Evolutionary conservation across 345 rosid species (phyloP), one percentile per base, ranked within the genome.

Genomic region (Syzygium oleosum): DNA sequence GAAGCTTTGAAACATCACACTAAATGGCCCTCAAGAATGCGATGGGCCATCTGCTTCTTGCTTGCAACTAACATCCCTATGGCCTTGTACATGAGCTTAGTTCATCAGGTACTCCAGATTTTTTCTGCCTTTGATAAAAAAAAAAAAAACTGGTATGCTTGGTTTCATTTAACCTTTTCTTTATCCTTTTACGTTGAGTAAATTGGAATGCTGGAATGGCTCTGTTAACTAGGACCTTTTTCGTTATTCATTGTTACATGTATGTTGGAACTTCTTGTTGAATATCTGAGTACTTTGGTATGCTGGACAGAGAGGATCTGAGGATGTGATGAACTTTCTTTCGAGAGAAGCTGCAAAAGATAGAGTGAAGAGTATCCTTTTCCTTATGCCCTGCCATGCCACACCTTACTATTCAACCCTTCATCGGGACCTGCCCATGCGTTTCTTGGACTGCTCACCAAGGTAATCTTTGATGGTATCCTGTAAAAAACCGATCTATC

Each of bases 371-470:
- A 94, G 98, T 89, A 79, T 98, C 79, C 84, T 95, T 84, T 96
- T 98, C 92, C 90, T 98, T 52, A 95, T 94, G 99, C 98, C 99
- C 43, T 98, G 99, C 91, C 98, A 96, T 89, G 93, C 99, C 84
- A 96, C 99, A 41, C 99, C 99, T 23, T 97, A 94, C 91, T 97
- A 95, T 89, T 95, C 99, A 41, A 89, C 95, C 85, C 93, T 96
- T 87, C 98, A 96, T 88, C 77, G 15, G 77, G 91, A 94, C 87
- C 89, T 96, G 84, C 94, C 98, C 9, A 96, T 96, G 99, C 93
- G 90, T 23, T 93, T 94, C 89, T 93, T 98, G 17, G 98, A 98
- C 90, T 96, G 99, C 93, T 88, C 99, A 15, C 99, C 98, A 52
- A 95, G 99, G 99, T 96, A 85, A 63, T 52, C 59, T 58, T 87